Conservation (phyloP, 2,329 filamentous ascomycete genomes). For the Arachnomyces sp. region DNA sequence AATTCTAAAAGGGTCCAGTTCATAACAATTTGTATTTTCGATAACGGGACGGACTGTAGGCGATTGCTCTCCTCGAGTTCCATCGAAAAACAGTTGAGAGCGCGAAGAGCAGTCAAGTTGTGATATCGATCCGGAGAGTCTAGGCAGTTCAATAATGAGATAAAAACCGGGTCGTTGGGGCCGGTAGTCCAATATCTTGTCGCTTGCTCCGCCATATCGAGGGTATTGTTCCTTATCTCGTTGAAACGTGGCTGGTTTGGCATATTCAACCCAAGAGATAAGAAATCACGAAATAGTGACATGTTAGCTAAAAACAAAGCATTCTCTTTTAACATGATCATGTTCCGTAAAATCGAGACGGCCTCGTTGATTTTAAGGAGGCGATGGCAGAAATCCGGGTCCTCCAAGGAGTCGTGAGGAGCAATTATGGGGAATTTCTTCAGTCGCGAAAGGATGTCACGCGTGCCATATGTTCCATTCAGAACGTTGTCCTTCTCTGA, state of each 20-base stretch:
- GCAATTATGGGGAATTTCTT: slow-evolving; percentile 52
- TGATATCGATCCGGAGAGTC: slow-evolving; percentile 69
- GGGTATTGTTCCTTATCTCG: slow-evolving; percentile 81
- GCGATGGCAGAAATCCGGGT: slow-evolving; percentile 61
- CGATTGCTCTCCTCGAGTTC: slow-evolving; percentile 72
- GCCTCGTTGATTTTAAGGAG: slow-evolving; percentile 78
- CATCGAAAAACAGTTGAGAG: slow-evolving; percentile 81
- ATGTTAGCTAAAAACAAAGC: slow-evolving; percentile 65
- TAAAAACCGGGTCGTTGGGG: slow-evolving; percentile 70
- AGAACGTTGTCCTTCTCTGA: slow-evolving; percentile 45
- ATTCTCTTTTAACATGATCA: slow-evolving; percentile 90
- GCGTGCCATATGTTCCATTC: slow-evolving; percentile 60
- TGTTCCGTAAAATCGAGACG: slow-evolving; percentile 81
- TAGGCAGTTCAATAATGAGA: slow-evolving; percentile 53
- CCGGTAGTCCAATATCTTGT: slow-evolving; percentile 71
- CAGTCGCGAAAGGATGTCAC: slow-evolving; percentile 66
- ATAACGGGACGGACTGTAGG: slow-evolving; percentile 59
- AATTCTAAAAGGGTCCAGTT: slow-evolving; percentile 40
- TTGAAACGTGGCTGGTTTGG: slow-evolving; percentile 62
- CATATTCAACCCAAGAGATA: slow-evolving; percentile 74
- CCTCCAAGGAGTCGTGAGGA: slow-evolving; percentile 60
- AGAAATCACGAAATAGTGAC: slow-evolving; percentile 64
- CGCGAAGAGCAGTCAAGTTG: slow-evolving; percentile 71
- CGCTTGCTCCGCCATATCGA: slow-evolving; percentile 87
- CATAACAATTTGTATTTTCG: slow-evolving; percentile 50